Percentiles rank a stretch among this genome's conserved stretches.
These are phyloP conservation scores for Mycena alexandri DNA, from an alignment of 768 basidiomycete species.

Conservation along the genomic window DNA sequence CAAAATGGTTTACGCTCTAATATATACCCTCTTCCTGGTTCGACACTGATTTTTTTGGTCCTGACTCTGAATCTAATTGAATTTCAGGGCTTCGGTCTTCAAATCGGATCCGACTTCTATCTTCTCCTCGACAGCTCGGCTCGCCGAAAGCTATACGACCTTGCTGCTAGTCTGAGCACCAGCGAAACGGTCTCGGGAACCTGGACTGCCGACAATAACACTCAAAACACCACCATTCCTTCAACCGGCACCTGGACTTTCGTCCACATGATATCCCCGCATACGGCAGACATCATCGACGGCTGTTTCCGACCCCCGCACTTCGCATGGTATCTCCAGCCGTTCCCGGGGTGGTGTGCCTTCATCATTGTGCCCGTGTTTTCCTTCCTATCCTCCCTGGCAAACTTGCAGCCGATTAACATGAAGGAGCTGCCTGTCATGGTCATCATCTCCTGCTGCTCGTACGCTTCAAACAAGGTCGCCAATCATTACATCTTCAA, in stretches of 20 bases:
- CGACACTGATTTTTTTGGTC: not conserved
- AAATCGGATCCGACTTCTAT: constrained; percentile 86
- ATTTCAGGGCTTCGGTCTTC: constrained; percentile 79
- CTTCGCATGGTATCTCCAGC: constrained; percentile 84
- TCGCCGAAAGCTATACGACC: constrained; percentile 63
- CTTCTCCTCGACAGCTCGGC: constrained; percentile 74
- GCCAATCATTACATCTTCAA: constrained; percentile 90
- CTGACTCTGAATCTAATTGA: constrained; percentile 10
- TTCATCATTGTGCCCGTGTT: constrained; percentile 84
- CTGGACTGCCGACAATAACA: constrained; percentile 73
- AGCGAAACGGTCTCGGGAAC: constrained; percentile 70
- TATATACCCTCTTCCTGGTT: constrained; percentile 85
- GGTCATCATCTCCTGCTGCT: constrained; percentile 86
- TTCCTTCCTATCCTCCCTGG: constrained; percentile 77
- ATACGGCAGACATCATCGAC: constrained; percentile 61
- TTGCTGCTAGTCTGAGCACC: constrained; percentile 65
- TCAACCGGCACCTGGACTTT: constrained; percentile 76
- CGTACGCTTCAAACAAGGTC: constrained; percentile 83
- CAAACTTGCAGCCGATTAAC: constrained; percentile 82
- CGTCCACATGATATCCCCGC: constrained; percentile 62
- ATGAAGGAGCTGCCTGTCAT: constrained; percentile 83
- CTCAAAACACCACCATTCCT: constrained; percentile 56
- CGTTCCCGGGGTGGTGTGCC: constrained; percentile 83
- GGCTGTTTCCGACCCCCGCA: constrained; percentile 79
- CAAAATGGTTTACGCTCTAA: constrained; percentile 91